Conservation (phyloP, 257 asterid genomes). For the Solanum ossicruentum region DNA sequence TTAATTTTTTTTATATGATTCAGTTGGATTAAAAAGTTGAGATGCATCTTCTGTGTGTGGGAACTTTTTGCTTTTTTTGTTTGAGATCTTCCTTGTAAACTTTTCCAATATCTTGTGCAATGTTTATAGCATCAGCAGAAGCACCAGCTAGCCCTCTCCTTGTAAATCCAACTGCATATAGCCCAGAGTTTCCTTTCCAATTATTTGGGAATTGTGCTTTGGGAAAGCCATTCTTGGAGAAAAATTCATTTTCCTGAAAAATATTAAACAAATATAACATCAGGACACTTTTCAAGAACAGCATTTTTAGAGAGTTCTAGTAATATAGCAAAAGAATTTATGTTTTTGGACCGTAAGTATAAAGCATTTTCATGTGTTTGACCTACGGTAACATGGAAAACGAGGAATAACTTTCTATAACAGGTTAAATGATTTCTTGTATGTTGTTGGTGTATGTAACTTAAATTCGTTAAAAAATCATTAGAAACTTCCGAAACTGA, state of each 20-base stretch:
- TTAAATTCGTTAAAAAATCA: background rate
- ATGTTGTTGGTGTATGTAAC: background rate
- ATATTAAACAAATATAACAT: constrained; percentile 1
- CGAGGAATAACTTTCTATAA: too few species aligned
- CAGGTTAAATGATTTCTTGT: background rate
- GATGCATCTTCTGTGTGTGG: constrained; percentile 68
- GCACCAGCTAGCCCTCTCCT: constrained; percentile 86
- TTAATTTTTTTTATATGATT: background rate
- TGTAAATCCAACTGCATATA: constrained; percentile 84
- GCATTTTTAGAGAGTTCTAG: too few species aligned
- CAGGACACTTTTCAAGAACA: constrained; percentile 2
- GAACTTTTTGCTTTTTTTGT: constrained; percentile 59
- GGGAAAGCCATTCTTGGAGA: constrained; percentile 57
- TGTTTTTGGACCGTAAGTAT: background rate
- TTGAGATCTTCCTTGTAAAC: constrained; percentile 68
- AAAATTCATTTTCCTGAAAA: constrained; percentile 59
- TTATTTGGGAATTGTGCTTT: constrained; percentile 52
- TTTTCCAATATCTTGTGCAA: constrained; percentile 54
- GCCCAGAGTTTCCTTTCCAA: constrained; percentile 76
- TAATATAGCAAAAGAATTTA: background rate
- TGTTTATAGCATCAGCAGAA: constrained; percentile 67
- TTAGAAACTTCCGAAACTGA: background rate
- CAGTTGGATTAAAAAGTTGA: constrained; percentile 38
- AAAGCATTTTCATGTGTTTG: too few species aligned
- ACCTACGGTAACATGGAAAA: too few species aligned